These are phyloP conservation scores for Coffea eugenioides DNA, from an alignment of 257 asterid genomes.

Conservation along the genomic window DNA sequence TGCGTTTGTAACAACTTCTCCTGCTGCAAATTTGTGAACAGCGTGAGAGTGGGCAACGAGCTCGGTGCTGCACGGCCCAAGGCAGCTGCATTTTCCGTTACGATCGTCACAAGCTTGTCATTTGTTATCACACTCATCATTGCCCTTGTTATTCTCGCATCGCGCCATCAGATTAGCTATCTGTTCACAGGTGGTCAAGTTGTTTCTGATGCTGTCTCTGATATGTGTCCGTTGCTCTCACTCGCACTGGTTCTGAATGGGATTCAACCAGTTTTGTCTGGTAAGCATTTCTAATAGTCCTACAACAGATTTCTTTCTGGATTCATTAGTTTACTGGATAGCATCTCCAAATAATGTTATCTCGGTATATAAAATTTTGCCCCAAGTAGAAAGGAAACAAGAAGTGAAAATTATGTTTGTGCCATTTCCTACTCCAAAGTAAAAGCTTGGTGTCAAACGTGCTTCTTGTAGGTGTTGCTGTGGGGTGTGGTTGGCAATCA, in stretches of 20 bases:
- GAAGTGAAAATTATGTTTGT: neutral
- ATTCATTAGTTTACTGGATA: neutral
- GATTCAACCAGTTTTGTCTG: conserved; percentile 34
- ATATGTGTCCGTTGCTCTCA: conserved; percentile 32
- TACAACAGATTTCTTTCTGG: neutral
- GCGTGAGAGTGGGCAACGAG: conserved; percentile 73
- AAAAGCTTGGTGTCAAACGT: neutral
- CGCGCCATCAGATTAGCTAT: conserved; percentile 56
- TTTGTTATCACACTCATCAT: conserved; percentile 30
- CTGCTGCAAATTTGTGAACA: conserved; percentile 7
- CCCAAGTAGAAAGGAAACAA: neutral
- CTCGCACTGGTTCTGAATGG: conserved; percentile 29
- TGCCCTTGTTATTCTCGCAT: conserved; percentile 22
- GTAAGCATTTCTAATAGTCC: conserved; percentile 4
- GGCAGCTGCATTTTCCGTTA: conserved; percentile 65
- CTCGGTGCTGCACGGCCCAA: conserved; percentile 75
- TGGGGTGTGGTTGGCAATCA: conserved; percentile 46
- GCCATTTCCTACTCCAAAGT: neutral
- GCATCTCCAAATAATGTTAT: neutral
- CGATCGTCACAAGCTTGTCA: conserved; percentile 42
- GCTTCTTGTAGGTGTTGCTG: conserved; percentile 30
- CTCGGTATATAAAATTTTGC: neutral
- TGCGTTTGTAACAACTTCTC: no score
- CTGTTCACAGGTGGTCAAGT: conserved; percentile 38
- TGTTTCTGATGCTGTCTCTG: conserved; percentile 33